Evolutionary conservation across 73 alveolate species (phyloP).

Genomic region (Tetrahymena borealis): DNA sequence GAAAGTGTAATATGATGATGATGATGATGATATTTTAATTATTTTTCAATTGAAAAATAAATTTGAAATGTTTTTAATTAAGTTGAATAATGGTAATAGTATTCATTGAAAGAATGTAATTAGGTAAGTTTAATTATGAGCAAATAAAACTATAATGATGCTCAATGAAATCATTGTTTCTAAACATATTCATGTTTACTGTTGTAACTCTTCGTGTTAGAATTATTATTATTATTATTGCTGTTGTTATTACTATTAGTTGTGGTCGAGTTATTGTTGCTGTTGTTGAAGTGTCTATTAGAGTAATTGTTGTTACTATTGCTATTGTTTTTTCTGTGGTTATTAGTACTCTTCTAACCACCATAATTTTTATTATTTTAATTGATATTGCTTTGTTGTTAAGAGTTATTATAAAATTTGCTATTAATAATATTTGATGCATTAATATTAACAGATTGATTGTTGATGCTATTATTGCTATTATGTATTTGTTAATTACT

Average conservation of each 20-base stretch:
- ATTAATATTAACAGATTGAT: not conserved
- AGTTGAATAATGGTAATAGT: too few species aligned
- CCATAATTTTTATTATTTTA: not conserved
- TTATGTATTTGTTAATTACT: not conserved
- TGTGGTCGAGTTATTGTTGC: not conserved
- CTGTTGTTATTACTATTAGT: not conserved
- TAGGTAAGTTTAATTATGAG: not conserved
- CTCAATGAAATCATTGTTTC: not conserved
- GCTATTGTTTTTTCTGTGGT: not conserved
- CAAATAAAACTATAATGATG: not conserved
- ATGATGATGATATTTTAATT: not conserved
- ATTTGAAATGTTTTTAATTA: not conserved
- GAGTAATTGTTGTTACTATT: not conserved
- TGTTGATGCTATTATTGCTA: not conserved
- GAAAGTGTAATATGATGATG: not conserved
- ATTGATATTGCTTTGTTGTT: not conserved
- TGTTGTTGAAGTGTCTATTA: not conserved
- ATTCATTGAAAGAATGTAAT: too few species aligned
- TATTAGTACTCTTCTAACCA: not conserved
- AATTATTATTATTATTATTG: not conserved
- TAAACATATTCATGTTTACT: not conserved
- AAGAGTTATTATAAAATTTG: not conserved
- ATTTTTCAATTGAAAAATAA: not conserved
- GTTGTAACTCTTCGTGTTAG: not conserved
- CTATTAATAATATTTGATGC: not conserved